Evolutionary conservation across 2,329 filamentous ascomycete species (phyloP), one percentile per base, ranked within the genome.

Genomic region (Colletotrichum kahawae): DNA sequence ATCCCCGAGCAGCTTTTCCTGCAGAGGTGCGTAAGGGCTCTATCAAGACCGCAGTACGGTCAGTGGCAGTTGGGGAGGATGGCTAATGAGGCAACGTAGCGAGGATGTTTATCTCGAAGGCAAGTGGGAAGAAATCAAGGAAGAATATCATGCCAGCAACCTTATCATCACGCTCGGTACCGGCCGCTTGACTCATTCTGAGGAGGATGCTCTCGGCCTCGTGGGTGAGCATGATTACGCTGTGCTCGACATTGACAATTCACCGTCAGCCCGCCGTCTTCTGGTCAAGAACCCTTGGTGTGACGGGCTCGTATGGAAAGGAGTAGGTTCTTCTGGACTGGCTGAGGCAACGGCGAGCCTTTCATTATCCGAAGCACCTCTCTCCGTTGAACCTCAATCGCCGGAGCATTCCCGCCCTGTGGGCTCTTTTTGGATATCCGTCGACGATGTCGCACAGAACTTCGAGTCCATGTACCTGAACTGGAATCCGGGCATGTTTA

Each of bases 391-490:
- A 13, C 56, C 76, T 16, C 33, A 54, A 81, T 33, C 64, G 31
- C 21, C 56, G 78, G 77, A 38, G 77, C 76, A 29, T 77, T 79
- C 70, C 81, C 83, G 9, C 77, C 80, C 71, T 82, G 93, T 74
- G 1, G 95, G 95, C n/a, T 95, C 94, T 1, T 97, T 98, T 81
- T 98, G 97, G 96, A 97, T 98, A 85, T 92, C 93, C 29, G 92
- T 97, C 33, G 94, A 98, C 78, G 94, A 95, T 77, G 92, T 98
- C 5, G 90, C 95, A 43, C 95, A 98, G 80, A 93, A 98, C 81
- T 99, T 98, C 77, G 95, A 98, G 82, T 98, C 96, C 21, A 91
- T 99, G 78, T 99, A 98, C 83, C 88, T 99, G 70, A 99, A 98
- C 84, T 99, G 97, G 97, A 98, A 98, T 78, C 96, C 97, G 0